Percentiles rank a stretch among this genome's conserved stretches.
These are phyloP conservation scores for Emergomyces africanus DNA, from an alignment of 2,329 filamentous ascomycete genomes.

Conservation along the genomic window DNA sequence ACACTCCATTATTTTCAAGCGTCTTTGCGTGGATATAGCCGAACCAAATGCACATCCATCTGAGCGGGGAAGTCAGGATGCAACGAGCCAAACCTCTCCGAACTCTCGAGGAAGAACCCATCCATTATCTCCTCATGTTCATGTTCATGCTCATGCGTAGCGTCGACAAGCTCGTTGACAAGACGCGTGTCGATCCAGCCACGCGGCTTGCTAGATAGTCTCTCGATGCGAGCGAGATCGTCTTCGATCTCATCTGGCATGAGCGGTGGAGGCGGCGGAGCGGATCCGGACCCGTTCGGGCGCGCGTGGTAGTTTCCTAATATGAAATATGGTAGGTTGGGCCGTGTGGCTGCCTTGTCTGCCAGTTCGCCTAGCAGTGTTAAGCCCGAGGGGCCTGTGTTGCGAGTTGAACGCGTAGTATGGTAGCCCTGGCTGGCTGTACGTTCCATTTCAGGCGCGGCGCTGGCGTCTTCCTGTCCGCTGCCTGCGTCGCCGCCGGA, in stretches of 20 bases:
- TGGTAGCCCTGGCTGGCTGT: conserved; percentile 45
- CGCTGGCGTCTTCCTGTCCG: conserved; percentile 30
- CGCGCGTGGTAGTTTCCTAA: conserved; percentile 34
- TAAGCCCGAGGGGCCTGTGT: conserved; percentile 39
- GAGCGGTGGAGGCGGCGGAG: conserved; percentile 30
- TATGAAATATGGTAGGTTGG: conserved; percentile 34
- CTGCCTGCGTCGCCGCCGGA: conserved; percentile 26
- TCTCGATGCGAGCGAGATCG: conserved; percentile 30
- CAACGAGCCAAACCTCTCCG: conserved; percentile 23
- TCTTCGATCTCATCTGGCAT: conserved; percentile 37
- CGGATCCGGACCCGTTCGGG: conserved; percentile 26
- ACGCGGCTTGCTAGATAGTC: conserved; percentile 24
- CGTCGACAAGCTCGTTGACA: conserved; percentile 26
- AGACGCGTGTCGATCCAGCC: conserved; percentile 31
- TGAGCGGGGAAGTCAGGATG: conserved; percentile 33
- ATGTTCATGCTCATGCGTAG: background rate
- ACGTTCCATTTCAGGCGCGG: conserved; percentile 47
- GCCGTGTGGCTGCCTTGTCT: conserved; percentile 34
- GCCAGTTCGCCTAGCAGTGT: conserved; percentile 45
- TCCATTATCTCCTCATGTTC: conserved; percentile 14
- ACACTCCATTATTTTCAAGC: background rate
- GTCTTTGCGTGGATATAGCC: conserved; percentile 14
- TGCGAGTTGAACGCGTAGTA: conserved; percentile 42
- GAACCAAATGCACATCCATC: conserved; percentile 32
- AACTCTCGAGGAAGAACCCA: conserved; percentile 16